Base-by-base conservation (phyloP, 352 stramenopile genomes). In the Peronosclerospora sorghi region DNA sequence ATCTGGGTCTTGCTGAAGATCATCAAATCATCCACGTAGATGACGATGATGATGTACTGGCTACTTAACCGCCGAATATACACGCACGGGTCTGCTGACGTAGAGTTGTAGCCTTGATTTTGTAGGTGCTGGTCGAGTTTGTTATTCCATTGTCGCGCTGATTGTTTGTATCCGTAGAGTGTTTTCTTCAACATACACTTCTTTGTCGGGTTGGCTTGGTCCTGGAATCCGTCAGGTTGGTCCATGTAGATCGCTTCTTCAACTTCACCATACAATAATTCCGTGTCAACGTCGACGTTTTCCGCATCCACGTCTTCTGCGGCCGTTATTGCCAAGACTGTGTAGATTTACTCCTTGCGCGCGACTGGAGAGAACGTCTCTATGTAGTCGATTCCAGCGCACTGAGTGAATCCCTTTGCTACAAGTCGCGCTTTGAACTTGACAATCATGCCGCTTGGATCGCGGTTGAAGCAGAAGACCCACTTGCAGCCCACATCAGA, bases 191-290 rank as follows among this genome's bases (percentile, higher is more conserved):
- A n/a, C n/a, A n/a, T n/a, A n/a, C n/a, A n/a, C n/a, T n/a, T n/a
- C n/a, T n/a, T n/a, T n/a, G n/a, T n/a, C n/a, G n/a, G n/a, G n/a
- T n/a, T n/a, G n/a, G n/a, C n/a, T n/a, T n/a, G n/a, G n/a, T n/a
- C n/a, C n/a, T n/a, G n/a, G n/a, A n/a, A n/a, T n/a, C n/a, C n/a
- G n/a, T n/a, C n/a, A n/a, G n/a, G 5, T 29, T 42, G 12, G 7
- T 48, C 41, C 41, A 48, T 48, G 41, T 40, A 39, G 9, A 48
- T 39, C 30, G 21, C 43, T 8, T 43, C 43, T 29, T 50, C 43
- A 0, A 42, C 15, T 17, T 50, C 23, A 9, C 34, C 43, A 12
- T 50, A 43, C 5, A 50, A 26, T 5, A 50, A 40, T 8, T 9
- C 35, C 4, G 35, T 40, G 18, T 40, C 35, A 3, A 40, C 19